Conservation (phyloP, 2,329 filamentous ascomycete genomes). For the Chaetomium strumarium region DNA sequence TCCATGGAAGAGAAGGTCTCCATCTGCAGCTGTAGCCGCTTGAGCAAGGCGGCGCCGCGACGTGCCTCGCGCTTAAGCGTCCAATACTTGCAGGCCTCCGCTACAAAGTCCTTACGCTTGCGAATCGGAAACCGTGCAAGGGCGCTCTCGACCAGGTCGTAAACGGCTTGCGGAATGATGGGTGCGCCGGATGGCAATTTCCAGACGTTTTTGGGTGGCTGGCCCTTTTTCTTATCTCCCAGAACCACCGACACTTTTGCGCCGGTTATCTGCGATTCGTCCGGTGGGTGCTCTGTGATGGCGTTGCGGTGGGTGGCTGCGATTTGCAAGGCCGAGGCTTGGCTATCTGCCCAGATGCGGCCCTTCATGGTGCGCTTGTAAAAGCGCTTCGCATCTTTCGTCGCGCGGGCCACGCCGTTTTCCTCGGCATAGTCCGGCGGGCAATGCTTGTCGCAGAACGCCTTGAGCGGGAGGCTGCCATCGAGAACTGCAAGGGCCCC, state of each 20-base stretch:
- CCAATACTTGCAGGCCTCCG: constrained; percentile 95
- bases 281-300: constrained; percentile 62
- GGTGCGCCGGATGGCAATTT: constrained; percentile 91
- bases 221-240: constrained; percentile 69
- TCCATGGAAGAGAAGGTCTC: constrained; percentile 98
- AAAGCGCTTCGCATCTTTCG: constrained; percentile 76
- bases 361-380: constrained; percentile 88
- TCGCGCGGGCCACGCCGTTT: constrained; percentile 74
- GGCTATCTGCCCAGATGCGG: constrained; percentile 86
- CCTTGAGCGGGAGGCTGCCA: constrained; percentile 79
- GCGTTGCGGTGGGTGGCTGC: constrained; percentile 65
- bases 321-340: constrained; percentile 73
- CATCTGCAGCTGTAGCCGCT: constrained; percentile 88
- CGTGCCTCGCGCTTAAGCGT: constrained; percentile 92
- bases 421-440: constrained; percentile 83
- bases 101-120: constrained; percentile 86
- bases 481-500: constrained; percentile 70
- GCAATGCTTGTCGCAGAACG: constrained; percentile 93
- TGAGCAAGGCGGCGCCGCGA: constrained; percentile 83
- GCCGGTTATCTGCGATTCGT: constrained; percentile 78
- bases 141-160: constrained; percentile 77
- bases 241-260: constrained; percentile 72
- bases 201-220: constrained; percentile 68
- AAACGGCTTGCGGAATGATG: constrained; percentile 84
- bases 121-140: constrained; percentile 72